A percentile compares a stretch with the other conserved stretches of the same genome.
Evolutionary conservation across 345 rosid genomes (phyloP).

Genomic region (Orychophragmus violaceus): DNA sequence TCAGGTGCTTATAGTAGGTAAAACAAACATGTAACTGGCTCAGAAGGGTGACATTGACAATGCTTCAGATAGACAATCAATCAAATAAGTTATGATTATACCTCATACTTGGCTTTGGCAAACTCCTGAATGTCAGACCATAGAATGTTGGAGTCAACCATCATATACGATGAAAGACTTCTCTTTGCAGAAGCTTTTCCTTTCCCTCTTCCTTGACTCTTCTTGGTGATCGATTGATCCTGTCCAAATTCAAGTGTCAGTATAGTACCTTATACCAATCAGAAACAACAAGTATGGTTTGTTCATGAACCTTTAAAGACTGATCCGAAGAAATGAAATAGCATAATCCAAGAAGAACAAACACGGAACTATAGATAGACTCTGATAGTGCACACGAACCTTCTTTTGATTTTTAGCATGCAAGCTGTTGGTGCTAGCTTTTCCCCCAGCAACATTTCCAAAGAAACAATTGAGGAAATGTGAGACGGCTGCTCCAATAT

Average conservation of each 20-base stretch:
- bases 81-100: constrained; percentile 19
- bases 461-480: constrained; percentile 87
- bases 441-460: constrained; percentile 55
- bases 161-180: constrained; percentile 55
- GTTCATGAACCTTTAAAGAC: neutral
- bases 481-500: constrained; percentile 66
- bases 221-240: constrained; percentile 75
- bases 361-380: neutral
- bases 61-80: neutral
- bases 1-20: neutral
- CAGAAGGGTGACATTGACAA: neutral
- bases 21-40: constrained; percentile 8
- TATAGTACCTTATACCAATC: neutral
- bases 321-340: neutral
- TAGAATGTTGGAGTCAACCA: constrained; percentile 67
- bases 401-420: constrained; percentile 59
- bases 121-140: constrained; percentile 92
- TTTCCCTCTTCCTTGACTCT: constrained; percentile 65
- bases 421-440: constrained; percentile 35
- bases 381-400: constrained; percentile 36
- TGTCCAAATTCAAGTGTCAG: constrained; percentile 30
- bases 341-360: neutral
- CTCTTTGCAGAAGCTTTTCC: constrained; percentile 55
- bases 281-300: neutral
- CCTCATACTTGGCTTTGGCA: constrained; percentile 82